A percentile compares a stretch with the other conserved stretches of the same genome.
Evolutionary conservation across 2,329 filamentous ascomycete species (phyloP).

Genomic region (Thelonectria olida): DNA sequence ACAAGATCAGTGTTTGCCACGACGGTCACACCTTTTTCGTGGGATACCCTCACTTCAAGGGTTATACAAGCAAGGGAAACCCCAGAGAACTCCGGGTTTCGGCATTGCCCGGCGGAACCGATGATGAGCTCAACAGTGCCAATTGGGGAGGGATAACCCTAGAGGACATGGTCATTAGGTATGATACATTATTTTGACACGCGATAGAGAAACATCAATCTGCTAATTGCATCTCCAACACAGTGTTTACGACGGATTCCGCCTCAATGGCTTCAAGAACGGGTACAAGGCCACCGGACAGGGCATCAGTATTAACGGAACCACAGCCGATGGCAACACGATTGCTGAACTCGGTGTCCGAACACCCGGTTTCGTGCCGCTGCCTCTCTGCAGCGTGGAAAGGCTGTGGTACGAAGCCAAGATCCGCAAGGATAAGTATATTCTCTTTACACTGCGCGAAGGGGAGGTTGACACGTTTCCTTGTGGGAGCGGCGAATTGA

Average conservation of each 20-base stretch:
- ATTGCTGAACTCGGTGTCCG: background rate
- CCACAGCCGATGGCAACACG: background rate
- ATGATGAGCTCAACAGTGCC: background rate
- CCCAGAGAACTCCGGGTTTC: background rate
- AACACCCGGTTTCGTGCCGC: background rate
- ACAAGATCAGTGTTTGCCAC: background rate
- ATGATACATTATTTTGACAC: too few species aligned
- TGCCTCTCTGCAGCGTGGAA: background rate
- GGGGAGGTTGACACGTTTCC: background rate
- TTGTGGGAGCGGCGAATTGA: background rate
- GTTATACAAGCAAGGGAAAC: background rate
- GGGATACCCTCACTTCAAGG: background rate
- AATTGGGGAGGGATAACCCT: background rate
- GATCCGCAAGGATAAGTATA: background rate
- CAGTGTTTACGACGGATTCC: background rate
- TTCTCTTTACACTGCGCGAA: background rate
- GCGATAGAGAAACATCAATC: too few species aligned
- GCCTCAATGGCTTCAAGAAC: background rate
- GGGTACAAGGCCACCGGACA: background rate
- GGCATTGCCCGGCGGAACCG: background rate
- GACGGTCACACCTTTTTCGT: background rate
- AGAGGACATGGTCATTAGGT: conserved; percentile 1
- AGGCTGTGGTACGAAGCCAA: background rate
- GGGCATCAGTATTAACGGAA: background rate
- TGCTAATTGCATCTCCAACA: background rate